Conservation (phyloP, 768 basidiomycete genomes). For the Cantharellus anzutake region DNA sequence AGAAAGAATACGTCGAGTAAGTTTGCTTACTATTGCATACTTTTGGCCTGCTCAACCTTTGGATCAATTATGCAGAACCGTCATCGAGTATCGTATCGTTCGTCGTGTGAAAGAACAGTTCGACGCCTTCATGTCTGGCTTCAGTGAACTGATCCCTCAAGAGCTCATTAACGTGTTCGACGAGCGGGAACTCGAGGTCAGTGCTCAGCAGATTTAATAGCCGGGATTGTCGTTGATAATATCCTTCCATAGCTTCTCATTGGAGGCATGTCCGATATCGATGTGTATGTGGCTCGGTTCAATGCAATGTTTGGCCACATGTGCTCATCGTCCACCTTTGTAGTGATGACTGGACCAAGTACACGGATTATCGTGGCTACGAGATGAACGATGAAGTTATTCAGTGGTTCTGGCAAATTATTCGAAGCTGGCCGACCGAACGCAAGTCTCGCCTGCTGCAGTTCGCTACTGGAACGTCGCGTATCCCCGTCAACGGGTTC, state of each 20-base stretch:
- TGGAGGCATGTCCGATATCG: conserved; percentile 99
- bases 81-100: conserved; percentile 95
- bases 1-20: conserved; percentile 91
- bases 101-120: conserved; percentile 97
- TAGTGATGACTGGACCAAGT: conserved; percentile 97
- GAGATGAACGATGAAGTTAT: conserved; percentile 91
- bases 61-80: conserved; percentile 18
- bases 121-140: conserved; percentile 99
- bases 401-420: conserved; percentile 99
- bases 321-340: not conserved
- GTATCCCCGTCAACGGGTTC: conserved; percentile 97
- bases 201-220: conserved; percentile 2
- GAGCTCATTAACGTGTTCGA: conserved; percentile 98
- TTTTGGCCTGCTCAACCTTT: not conserved
- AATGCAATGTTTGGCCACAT: not conserved
- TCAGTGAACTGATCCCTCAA: conserved; percentile 97
- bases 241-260: conserved; percentile 43
- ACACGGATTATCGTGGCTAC: conserved; percentile 95
- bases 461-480: conserved; percentile 92
- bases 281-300: conserved; percentile 48
- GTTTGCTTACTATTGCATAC: conserved; percentile 6
- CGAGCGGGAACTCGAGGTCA: conserved; percentile 76
- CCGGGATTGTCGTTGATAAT: not conserved
- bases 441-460: conserved; percentile 91
- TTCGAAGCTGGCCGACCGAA: conserved; percentile 94